Conservation (phyloP, 768 basidiomycete genomes). For the Termitomyces sp. region DNA sequence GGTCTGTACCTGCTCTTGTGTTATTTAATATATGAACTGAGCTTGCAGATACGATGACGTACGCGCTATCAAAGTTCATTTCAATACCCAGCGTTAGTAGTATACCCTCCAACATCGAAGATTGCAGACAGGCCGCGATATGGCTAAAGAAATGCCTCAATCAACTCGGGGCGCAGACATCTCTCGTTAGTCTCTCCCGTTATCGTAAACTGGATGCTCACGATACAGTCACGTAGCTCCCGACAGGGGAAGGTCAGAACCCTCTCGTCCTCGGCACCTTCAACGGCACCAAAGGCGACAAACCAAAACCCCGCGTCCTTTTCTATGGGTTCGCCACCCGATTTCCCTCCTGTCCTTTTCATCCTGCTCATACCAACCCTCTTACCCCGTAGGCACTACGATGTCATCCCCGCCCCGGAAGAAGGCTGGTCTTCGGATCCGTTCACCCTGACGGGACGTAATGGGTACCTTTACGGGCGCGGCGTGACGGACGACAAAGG, state of each 20-base stretch:
- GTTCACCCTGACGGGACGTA: constrained; percentile 72
- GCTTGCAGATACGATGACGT: constrained; percentile 61
- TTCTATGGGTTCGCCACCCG: constrained; percentile 72
- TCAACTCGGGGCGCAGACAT: constrained; percentile 82
- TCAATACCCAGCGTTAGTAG: constrained; percentile 84
- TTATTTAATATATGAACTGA: neutral
- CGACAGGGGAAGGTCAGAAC: constrained; percentile 70
- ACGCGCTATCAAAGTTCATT: constrained; percentile 80
- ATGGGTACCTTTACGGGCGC: constrained; percentile 87
- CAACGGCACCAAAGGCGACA: constrained; percentile 54
- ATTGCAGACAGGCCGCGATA: constrained; percentile 91
- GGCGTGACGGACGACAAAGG: constrained; percentile 96
- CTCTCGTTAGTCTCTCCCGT: constrained; percentile 45
- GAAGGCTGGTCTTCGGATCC: constrained; percentile 82
- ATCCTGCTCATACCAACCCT: neutral
- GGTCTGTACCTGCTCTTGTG: constrained; percentile 1
- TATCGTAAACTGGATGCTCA: neutral
- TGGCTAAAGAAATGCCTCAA: constrained; percentile 86
- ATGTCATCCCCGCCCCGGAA: constrained; percentile 80
- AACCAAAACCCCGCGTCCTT: constrained; percentile 65
- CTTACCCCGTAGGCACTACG: constrained; percentile 68
- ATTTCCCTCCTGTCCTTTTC: neutral
- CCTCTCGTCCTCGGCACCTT: constrained; percentile 91
- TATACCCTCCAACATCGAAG: constrained; percentile 59
- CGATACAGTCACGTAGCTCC: constrained; percentile 41